Evolutionary conservation across 345 rosid species (phyloP).

Genomic region (Cardiospermum halicacabum): DNA sequence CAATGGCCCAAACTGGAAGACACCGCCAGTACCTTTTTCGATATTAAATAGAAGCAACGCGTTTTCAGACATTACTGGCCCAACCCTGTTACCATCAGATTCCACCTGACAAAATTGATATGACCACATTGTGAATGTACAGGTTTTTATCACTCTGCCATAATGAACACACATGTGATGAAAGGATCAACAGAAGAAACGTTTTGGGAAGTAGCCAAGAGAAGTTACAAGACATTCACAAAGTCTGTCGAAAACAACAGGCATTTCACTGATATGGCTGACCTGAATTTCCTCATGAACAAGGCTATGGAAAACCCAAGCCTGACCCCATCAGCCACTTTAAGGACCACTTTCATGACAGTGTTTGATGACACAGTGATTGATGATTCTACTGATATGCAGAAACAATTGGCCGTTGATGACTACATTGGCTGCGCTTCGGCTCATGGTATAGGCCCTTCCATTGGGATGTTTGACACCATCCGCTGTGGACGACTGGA

Average conservation of each 20-base stretch:
- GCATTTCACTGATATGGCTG: constrained; percentile 73
- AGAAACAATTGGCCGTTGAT: constrained; percentile 33
- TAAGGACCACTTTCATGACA: constrained; percentile 59
- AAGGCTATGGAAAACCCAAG: constrained; percentile 80
- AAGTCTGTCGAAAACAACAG: constrained; percentile 52
- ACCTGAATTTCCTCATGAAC: constrained; percentile 73
- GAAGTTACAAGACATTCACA: constrained; percentile 43
- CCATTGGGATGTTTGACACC: constrained; percentile 58
- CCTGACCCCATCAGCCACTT: constrained; percentile 59
- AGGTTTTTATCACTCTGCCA: constrained; percentile 83
- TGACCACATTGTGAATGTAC: too few relatives aligned
- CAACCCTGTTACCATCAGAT: too few relatives aligned
- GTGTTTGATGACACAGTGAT: constrained; percentile 64
- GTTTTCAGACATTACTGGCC: too few relatives aligned
- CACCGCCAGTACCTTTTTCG: too few relatives aligned
- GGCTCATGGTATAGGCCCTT: constrained; percentile 67
- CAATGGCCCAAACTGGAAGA: too few relatives aligned
- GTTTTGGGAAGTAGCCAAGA: constrained; percentile 61
- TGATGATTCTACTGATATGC: constrained; percentile 22
- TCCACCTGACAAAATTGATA: neutral
- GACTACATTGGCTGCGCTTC: constrained; percentile 70
- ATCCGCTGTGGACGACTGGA: constrained; percentile 57
- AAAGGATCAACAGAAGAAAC: constrained; percentile 42
- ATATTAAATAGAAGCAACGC: too few relatives aligned
- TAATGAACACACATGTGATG: constrained; percentile 61